phyloP scores from a whole-genome alignment of 1,139 yeast species.

The Debaryomyces subglobosus region DNA sequence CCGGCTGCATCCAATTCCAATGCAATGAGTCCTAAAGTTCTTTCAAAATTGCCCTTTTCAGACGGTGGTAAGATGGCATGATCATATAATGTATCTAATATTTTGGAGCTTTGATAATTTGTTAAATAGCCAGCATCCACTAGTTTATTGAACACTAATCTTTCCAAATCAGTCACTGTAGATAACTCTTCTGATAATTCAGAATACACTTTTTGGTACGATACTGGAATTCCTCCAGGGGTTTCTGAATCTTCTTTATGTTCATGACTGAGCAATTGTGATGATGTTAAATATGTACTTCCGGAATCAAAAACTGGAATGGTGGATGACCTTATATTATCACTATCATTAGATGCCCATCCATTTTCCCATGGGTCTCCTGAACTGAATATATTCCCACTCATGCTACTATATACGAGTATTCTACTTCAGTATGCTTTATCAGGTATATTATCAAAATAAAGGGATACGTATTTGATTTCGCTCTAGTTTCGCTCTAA shows the following conservation, averaged over 20 bases:
- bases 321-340: slow-evolving; percentile 7
- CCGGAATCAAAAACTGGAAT: slow-evolving; percentile 14
- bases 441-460: background rate
- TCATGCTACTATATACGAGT: slow-evolving; percentile 15
- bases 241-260: background rate
- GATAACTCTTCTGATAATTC: slow-evolving; percentile 22
- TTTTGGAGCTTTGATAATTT: slow-evolving; percentile 35
- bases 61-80: slow-evolving; percentile 39
- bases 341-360: slow-evolving; percentile 33
- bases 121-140: slow-evolving; percentile 31
- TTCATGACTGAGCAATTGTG: slow-evolving; percentile 20
- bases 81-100: slow-evolving; percentile 42
- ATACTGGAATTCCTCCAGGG: slow-evolving; percentile 5
- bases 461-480: slow-evolving; percentile 3
- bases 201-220: slow-evolving; percentile 26
- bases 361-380: slow-evolving; percentile 51
- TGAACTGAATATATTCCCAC: slow-evolving; percentile 26
- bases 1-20: slow-evolving; percentile 46
- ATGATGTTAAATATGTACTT: slow-evolving; percentile 27
- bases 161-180: slow-evolving; percentile 37
- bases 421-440: background rate
- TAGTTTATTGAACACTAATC: slow-evolving; percentile 30
- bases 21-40: slow-evolving; percentile 43
- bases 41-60: slow-evolving; percentile 32
- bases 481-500: background rate